Evolutionary conservation across 371 early-diverging fungal species (phyloP).

Genomic region (Mucor mucedo): DNA sequence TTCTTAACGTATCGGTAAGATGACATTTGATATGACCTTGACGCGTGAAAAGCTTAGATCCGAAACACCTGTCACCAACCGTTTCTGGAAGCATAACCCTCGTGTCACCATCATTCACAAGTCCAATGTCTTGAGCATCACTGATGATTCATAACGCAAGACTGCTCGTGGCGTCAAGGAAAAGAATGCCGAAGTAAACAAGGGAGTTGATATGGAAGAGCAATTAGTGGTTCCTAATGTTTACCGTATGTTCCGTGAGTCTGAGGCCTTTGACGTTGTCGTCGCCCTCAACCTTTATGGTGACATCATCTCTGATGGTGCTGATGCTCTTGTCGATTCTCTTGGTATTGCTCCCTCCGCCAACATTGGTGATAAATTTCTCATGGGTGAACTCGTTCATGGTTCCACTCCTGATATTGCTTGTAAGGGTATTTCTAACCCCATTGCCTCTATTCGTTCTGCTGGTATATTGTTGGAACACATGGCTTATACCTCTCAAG

Average conservation of each 20-base stretch:
- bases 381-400: constrained; percentile 94
- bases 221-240: constrained; percentile 97
- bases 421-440: constrained; percentile 93
- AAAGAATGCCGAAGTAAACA: constrained; percentile 58
- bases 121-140: constrained; percentile 90
- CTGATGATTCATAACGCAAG: constrained; percentile 95
- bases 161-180: constrained; percentile 79
- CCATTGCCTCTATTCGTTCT: constrained; percentile 91
- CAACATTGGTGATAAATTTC: constrained; percentile 92
- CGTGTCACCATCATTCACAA: constrained; percentile 96
- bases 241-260: constrained; percentile 95
- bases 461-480: constrained; percentile 90
- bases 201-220: constrained; percentile 81
- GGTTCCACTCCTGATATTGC: constrained; percentile 97
- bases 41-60: constrained; percentile 76
- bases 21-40: constrained; percentile 90
- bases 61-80: constrained; percentile 57
- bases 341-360: constrained; percentile 94
- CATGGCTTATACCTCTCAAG: constrained; percentile 74
- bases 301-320: constrained; percentile 94
- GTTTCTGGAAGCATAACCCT: constrained; percentile 72
- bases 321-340: constrained; percentile 93
- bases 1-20: constrained; percentile 80
- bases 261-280: constrained; percentile 91
- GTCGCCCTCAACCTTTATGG: constrained; percentile 97